Percentiles rank a stretch among this genome's conserved stretches.
Conservation (phyloP, 495 filamentous ascomycete species). For the Aspergillus biplanus region DNA sequence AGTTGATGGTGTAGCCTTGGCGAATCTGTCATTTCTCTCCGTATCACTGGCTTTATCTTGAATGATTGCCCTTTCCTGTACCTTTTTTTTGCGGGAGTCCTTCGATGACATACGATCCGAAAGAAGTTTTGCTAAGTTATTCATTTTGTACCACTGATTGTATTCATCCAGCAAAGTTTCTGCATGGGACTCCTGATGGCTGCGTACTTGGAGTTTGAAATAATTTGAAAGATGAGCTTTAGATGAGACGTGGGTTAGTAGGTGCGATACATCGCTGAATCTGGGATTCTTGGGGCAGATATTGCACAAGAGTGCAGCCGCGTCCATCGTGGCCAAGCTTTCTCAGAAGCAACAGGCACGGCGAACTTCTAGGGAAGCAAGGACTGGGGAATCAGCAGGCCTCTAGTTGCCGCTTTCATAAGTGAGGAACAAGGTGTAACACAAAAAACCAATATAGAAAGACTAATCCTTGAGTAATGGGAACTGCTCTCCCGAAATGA, state of each 20-base stretch:
- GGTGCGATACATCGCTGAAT: conserved; percentile 87
- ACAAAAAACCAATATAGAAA: conserved; percentile 31
- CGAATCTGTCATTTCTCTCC: conserved; percentile 12
- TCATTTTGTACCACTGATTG: conserved; percentile 68
- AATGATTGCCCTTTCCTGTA: conserved; percentile 23
- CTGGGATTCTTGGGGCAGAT: conserved; percentile 75
- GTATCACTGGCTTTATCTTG: conserved; percentile 13
- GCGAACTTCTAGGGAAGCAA: background rate
- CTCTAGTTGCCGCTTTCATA: conserved; percentile 25
- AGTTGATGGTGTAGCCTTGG: conserved; percentile 5
- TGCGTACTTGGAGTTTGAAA: conserved; percentile 71
- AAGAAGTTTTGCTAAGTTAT: conserved; percentile 67
- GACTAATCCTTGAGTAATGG: conserved; percentile 16
- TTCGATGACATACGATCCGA: conserved; percentile 72
- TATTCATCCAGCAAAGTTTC: conserved; percentile 58
- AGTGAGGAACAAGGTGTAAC: conserved; percentile 19
- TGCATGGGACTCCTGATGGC: conserved; percentile 57
- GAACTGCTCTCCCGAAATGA: conserved; percentile 4
- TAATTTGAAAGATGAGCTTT: conserved; percentile 80
- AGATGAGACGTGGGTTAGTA: conserved; percentile 84
- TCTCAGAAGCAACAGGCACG: background rate
- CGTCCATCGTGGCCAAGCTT: conserved; percentile 45
- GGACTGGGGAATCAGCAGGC: conserved; percentile 13
- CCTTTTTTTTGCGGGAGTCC: conserved; percentile 60
- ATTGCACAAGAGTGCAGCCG: conserved; percentile 71